Percentiles rank a stretch among this genome's conserved stretches.
Conservation (phyloP, 2,329 filamentous ascomycete species). For the Penicillium sp. region DNA sequence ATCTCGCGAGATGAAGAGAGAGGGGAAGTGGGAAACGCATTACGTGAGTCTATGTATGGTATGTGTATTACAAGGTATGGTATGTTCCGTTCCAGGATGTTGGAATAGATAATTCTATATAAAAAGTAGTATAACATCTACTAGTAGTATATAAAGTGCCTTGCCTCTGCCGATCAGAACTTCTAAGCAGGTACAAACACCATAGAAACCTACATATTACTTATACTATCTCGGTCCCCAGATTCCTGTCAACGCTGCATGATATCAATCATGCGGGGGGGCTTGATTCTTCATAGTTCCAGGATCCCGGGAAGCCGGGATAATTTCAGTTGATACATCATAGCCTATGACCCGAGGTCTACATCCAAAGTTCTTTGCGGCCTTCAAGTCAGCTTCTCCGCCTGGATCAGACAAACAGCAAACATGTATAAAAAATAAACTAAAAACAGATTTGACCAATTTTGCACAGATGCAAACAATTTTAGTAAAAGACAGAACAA, state of each 20-base stretch:
- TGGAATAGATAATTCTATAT: neutral
- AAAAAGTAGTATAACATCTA: neutral
- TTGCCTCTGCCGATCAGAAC: slow-evolving; percentile 1
- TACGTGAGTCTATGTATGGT: slow-evolving; percentile 9
- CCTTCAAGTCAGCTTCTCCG: neutral
- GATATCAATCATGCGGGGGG: slow-evolving; percentile 18
- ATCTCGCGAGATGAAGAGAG: slow-evolving; percentile 19
- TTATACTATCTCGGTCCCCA: slow-evolving; percentile 4
- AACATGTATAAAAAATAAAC: neutral
- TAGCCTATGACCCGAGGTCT: neutral
- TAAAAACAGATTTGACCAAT: neutral
- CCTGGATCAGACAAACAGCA: neutral
- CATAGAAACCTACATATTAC: neutral
- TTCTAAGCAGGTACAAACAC: neutral
- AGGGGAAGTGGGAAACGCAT: slow-evolving; percentile 15
- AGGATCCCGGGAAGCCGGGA: slow-evolving; percentile 13
- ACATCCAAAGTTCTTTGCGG: neutral
- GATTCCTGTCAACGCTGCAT: slow-evolving; percentile 10
- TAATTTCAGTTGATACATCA: slow-evolving; percentile 4
- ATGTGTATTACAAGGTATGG: slow-evolving; percentile 7
- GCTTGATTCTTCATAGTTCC: slow-evolving; percentile 10
- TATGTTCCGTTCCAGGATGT: slow-evolving; percentile 1
- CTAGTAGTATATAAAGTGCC: neutral
- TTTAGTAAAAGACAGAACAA: slow-evolving; percentile 3
- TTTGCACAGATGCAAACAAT: neutral